Evolutionary conservation across 2,329 filamentous ascomycete species (phyloP), one percentile per base, ranked within the genome.

Genomic region (Westerdykella aurantiaca): DNA sequence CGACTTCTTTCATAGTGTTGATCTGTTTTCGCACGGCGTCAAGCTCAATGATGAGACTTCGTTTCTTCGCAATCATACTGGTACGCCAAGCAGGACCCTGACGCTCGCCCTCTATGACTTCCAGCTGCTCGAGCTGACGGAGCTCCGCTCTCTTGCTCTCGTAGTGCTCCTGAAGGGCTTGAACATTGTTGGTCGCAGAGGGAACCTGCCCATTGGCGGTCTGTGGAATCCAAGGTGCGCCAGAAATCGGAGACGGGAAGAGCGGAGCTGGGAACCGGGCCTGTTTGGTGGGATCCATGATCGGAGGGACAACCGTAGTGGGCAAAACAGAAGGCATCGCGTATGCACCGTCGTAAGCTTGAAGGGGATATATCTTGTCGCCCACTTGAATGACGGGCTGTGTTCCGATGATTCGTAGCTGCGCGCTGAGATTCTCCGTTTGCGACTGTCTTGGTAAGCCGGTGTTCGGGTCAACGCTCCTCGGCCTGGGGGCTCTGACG

Each of bases 21-120:
- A 68, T 63, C 16, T 63, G 58, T 47, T 64, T 66, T 21, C 66
- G 60, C 31, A 68, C 48, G 2, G 47, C 46, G 46, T 68, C 66
- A 11, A 67, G 58, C 42, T 68, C 61, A 11, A 61, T 57, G 38
- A 67, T 66, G 16, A 67, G 50, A 35, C 46, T 52, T 34, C 55
- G 59, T 52, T 68, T 68, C 51, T 62, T 60, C 39, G 61, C 57
- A 14, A 68, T 66, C 45, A 66, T 62, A 14, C 44, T 43, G 5
- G 52, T 48, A 38, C 64, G 60, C 61, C 64, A 67, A 9, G 50
- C 48, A 9, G 63, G 56, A n/a, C 47, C 57, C 37, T 67, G 58
- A 12, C 60, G 55, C 25, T 53, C 50, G 7, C 61, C 53, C 47
- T 67, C 60, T 10, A 67, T 44, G 0, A 67, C 60, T 38, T 68